These are phyloP conservation scores for Russula sp. DNA, from an alignment of 768 basidiomycete genomes.

Conservation along the genomic window DNA sequence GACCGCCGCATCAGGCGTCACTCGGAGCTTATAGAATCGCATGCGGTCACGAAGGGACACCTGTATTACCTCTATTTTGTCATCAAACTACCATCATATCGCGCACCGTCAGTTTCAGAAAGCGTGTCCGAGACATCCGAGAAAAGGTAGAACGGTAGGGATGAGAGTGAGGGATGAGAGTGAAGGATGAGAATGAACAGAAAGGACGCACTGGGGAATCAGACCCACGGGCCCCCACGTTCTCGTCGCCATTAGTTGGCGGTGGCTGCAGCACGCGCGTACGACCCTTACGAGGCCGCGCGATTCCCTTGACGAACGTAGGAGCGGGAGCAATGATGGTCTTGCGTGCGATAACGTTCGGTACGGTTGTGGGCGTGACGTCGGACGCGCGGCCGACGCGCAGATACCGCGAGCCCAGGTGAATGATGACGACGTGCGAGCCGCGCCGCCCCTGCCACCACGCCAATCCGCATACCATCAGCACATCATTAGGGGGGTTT, in stretches of 20 bases:
- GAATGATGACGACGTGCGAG: slow-evolving; percentile 70
- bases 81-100: slow-evolving; percentile 48
- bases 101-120: neutral
- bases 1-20: slow-evolving; percentile 59
- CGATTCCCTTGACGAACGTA: slow-evolving; percentile 42
- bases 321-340: slow-evolving; percentile 39
- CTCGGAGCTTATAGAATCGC: slow-evolving; percentile 78
- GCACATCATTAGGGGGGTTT: too few relatives aligned
- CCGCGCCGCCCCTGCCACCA: slow-evolving; percentile 50
- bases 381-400: slow-evolving; percentile 74
- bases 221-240: slow-evolving; percentile 38
- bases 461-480: slow-evolving; percentile 19
- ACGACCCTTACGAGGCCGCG: slow-evolving; percentile 43
- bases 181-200: neutral
- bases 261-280: slow-evolving; percentile 23
- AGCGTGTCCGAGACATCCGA: neutral
- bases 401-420: slow-evolving; percentile 67
- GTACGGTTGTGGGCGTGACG: slow-evolving; percentile 59
- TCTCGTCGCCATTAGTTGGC: slow-evolving; percentile 40
- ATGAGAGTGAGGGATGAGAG: neutral
- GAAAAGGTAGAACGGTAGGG: neutral
- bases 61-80: slow-evolving; percentile 64
- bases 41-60: slow-evolving; percentile 73
- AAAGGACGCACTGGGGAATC: slow-evolving; percentile 52
- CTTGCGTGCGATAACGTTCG: slow-evolving; percentile 68